phyloP scores from a whole-genome alignment of 139 green algal species.

The Spirogloea muscicola region DNA sequence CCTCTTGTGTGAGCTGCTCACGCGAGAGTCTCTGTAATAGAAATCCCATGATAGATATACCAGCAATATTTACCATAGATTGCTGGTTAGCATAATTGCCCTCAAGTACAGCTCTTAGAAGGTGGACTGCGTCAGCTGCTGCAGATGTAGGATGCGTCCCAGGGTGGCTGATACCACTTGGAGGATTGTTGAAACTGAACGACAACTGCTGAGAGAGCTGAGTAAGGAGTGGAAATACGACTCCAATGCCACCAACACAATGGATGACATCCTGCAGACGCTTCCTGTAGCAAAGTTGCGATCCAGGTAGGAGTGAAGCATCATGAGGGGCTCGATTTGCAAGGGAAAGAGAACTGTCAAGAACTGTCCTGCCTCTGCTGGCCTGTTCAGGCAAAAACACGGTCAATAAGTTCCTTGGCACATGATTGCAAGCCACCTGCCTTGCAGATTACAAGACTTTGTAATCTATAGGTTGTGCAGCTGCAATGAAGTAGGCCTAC shows the following conservation, averaged over 20 bases:
- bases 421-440: no score
- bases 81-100: slow-evolving; percentile 27
- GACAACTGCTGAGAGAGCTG: slow-evolving; percentile 25
- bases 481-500: no score
- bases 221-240: slow-evolving; percentile 39
- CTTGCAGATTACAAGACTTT: no score
- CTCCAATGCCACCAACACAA: slow-evolving; percentile 27
- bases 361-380: no score
- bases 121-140: slow-evolving; percentile 12
- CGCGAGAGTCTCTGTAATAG: slow-evolving; percentile 35
- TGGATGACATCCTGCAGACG: slow-evolving; percentile 35
- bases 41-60: slow-evolving; percentile 18
- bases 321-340: not conserved
- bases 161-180: no score
- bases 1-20: slow-evolving; percentile 35
- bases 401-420: no score
- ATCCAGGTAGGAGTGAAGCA: not conserved
- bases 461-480: no score
- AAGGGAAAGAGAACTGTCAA: no score
- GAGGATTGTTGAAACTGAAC: no score
- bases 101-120: slow-evolving; percentile 28
- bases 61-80: slow-evolving; percentile 22
- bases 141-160: no score
- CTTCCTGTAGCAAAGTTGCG: slow-evolving; percentile 15
- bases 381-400: no score